These are phyloP conservation scores for Rhodotorula sp. DNA, from an alignment of 1,284 basidiomycete species.

Conservation along the genomic window DNA sequence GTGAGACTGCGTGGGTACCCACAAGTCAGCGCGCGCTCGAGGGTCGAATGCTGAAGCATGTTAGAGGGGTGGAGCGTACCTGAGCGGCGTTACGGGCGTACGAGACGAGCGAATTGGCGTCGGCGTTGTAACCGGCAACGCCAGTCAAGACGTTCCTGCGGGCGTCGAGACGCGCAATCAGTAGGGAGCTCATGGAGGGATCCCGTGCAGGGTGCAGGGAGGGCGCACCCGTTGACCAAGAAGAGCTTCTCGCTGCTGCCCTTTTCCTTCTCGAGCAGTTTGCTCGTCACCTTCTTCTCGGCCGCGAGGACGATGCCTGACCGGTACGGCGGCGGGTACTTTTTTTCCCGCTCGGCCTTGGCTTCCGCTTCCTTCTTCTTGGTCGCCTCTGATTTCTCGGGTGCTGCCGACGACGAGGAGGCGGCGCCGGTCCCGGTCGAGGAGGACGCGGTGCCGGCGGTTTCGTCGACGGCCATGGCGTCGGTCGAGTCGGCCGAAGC, in stretches of 20 bases:
- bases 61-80: slow-evolving; percentile 28
- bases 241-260: slow-evolving; percentile 98
- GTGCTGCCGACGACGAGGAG: slow-evolving; percentile 16
- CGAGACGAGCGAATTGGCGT: slow-evolving; percentile 97
- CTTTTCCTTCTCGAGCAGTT: slow-evolving; percentile 91
- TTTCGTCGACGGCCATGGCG: slow-evolving; percentile 42
- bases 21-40: background rate
- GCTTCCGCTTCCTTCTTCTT: slow-evolving; percentile 44
- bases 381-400: slow-evolving; percentile 37
- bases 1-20: slow-evolving; percentile 57
- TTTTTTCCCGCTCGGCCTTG: slow-evolving; percentile 38
- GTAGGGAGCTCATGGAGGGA: background rate
- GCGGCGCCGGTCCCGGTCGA: background rate
- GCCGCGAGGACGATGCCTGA: slow-evolving; percentile 91
- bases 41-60: too few species aligned
- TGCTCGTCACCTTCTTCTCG: slow-evolving; percentile 99
- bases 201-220: too few species aligned
- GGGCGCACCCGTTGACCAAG: slow-evolving; percentile 68
- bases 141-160: slow-evolving; percentile 89
- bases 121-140: slow-evolving; percentile 92
- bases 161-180: background rate
- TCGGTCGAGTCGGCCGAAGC: slow-evolving; percentile 33
- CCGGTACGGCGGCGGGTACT: slow-evolving; percentile 42
- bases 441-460: background rate
- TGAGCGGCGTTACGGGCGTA: slow-evolving; percentile 90